A percentile compares a stretch with the other conserved stretches of the same genome.
Conservation (phyloP, 257 asterid genomes). For the Plantago major region DNA sequence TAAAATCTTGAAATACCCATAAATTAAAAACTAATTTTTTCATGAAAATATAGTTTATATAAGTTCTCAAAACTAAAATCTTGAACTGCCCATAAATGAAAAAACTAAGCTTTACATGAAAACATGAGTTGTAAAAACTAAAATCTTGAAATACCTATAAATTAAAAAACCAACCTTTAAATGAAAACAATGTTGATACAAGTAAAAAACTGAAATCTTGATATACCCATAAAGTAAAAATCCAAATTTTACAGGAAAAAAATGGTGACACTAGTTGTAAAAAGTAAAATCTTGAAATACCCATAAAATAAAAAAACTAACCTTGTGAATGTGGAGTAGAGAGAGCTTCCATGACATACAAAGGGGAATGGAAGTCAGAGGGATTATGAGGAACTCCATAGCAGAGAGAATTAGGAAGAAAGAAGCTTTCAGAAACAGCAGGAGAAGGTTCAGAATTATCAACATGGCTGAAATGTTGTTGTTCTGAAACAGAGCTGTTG, state of each 20-base stretch:
- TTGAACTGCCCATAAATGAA: not conserved
- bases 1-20: not conserved
- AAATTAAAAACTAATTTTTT: not conserved
- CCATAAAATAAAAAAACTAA: conserved; percentile 5
- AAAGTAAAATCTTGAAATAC: not conserved
- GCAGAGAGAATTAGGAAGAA: conserved; percentile 30
- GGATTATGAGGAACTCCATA: conserved; percentile 31
- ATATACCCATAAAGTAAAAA: not conserved
- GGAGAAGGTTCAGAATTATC: conserved; percentile 18
- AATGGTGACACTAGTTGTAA: not conserved
- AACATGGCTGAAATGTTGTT: conserved; percentile 12
- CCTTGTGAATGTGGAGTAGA: conserved; percentile 58
- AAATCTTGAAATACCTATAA: not conserved
- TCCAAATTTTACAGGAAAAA: no score
- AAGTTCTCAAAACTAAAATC: not conserved
- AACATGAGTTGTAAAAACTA: no score
- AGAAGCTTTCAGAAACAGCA: conserved; percentile 30
- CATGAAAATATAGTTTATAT: no score
- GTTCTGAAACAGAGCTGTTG: conserved; percentile 14
- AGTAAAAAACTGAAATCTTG: not conserved
- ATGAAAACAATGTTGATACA: no score
- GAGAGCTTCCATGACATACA: conserved; percentile 71
- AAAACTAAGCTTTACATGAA: conserved; percentile 35
- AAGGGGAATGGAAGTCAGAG: conserved; percentile 39
- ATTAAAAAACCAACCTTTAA: not conserved